These are phyloP conservation scores for Aspergillus phoenicis DNA, from an alignment of 2,329 filamentous ascomycete species.

Conservation along the genomic window DNA sequence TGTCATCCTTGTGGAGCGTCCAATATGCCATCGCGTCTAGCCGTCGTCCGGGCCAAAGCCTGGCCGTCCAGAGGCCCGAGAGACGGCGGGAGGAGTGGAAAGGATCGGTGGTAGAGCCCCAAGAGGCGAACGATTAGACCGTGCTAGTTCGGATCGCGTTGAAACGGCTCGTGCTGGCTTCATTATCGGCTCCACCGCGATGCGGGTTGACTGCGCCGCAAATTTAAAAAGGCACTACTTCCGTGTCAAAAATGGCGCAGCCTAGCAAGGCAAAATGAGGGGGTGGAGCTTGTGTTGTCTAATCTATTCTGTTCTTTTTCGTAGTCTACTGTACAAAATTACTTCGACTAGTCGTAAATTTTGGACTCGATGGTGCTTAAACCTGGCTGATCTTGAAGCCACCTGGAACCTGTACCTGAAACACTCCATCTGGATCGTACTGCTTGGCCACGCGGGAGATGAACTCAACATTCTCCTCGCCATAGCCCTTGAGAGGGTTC, in stretches of 20 bases:
- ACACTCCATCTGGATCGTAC: conserved; percentile 33
- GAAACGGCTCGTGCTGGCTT: not conserved
- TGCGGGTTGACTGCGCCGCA: not conserved
- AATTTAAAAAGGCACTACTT: too few species aligned
- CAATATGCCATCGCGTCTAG: too few species aligned
- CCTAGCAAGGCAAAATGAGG: too few species aligned
- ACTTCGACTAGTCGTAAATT: too few species aligned
- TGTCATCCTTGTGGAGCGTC: too few species aligned
- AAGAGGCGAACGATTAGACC: not conserved
- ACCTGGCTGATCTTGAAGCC: conserved; percentile 31
- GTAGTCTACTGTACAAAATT: too few species aligned
- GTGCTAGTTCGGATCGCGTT: not conserved
- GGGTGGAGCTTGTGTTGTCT: too few species aligned
- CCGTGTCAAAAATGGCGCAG: too few species aligned
- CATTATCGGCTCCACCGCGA: not conserved
- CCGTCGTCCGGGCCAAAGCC: not conserved
- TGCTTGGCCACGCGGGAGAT: conserved; percentile 24
- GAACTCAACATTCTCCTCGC: conserved; percentile 40
- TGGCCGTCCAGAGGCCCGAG: not conserved
- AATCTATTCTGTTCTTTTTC: too few species aligned
- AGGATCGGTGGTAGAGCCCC: not conserved
- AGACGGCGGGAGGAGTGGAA: not conserved
- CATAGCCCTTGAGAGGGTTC: conserved; percentile 47
- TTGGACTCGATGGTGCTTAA: not conserved
- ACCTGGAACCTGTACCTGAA: conserved; percentile 32